phyloP scores from a whole-genome alignment of 208 protist genomes.

The Angomonas desouzai region DNA sequence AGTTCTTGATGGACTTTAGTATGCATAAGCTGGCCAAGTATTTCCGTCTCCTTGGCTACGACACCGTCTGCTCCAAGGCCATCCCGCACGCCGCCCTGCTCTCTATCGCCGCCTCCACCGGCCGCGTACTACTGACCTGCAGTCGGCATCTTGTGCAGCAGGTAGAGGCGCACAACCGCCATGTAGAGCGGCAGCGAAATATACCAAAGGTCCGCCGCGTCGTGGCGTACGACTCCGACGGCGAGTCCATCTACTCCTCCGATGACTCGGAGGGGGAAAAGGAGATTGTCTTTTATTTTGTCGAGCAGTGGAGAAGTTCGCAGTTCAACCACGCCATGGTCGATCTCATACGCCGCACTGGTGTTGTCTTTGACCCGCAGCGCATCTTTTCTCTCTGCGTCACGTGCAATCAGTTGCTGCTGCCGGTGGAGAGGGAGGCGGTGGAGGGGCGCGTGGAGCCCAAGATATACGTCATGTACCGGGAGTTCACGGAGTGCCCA shows the following conservation, averaged over 20 bases:
- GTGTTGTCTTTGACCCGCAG: conserved; percentile 29
- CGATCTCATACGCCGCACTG: conserved; percentile 29
- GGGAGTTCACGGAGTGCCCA: conserved; percentile 64
- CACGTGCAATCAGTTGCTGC: conserved; percentile 55
- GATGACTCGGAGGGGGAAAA: conserved; percentile 26
- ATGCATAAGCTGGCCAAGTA: conserved; percentile 75
- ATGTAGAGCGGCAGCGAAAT: not conserved
- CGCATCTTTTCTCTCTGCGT: conserved; percentile 66
- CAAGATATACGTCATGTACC: conserved; percentile 60
- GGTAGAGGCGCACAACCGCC: conserved; percentile 40
- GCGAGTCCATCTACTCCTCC: conserved; percentile 60
- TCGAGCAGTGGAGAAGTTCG: conserved; percentile 37
- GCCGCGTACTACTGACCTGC: conserved; percentile 42
- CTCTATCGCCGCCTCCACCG: conserved; percentile 22
- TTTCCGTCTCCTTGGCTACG: conserved; percentile 71
- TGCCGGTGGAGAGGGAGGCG: conserved; percentile 31
- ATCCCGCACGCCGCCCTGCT: conserved; percentile 41
- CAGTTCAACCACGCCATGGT: conserved; percentile 43
- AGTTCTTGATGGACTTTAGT: conserved; percentile 76
- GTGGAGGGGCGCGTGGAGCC: conserved; percentile 42
- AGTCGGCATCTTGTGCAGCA: conserved; percentile 32
- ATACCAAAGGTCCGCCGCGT: conserved; percentile 17
- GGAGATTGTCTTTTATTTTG: conserved; percentile 20
- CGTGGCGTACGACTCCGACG: conserved; percentile 73
- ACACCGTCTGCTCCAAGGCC: conserved; percentile 43